Evolutionary conservation across 2,329 filamentous ascomycete genomes (phyloP).

Genomic region (Aureobasidium melanogenum): DNA sequence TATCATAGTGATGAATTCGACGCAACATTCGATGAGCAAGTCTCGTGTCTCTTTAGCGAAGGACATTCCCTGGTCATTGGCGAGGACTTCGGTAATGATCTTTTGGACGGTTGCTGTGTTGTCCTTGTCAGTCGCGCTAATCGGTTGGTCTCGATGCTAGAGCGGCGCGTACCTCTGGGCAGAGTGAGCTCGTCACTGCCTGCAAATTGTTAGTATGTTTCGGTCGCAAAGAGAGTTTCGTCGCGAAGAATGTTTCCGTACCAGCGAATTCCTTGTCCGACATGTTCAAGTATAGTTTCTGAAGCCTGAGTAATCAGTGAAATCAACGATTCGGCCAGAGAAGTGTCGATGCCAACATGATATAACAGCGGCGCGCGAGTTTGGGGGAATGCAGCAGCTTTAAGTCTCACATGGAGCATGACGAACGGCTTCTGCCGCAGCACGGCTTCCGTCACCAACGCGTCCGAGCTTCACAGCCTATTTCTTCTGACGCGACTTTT

Average conservation of each 20-base stretch:
- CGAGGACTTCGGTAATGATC: conserved; percentile 91
- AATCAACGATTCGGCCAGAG: conserved; percentile 11
- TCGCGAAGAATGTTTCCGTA: conserved; percentile 21
- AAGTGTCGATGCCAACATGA: conserved; percentile 1
- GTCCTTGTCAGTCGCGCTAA: neutral
- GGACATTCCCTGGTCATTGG: conserved; percentile 64
- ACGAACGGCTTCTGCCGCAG: neutral
- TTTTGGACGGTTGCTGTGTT: conserved; percentile 57
- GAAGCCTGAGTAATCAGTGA: neutral
- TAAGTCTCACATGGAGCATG: conserved; percentile 3
- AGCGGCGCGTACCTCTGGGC: conserved; percentile 40
- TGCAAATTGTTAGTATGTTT: conserved; percentile 20
- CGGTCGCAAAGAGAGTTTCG: conserved; percentile 2
- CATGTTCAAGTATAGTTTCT: conserved; percentile 28
- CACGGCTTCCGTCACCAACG: conserved; percentile 4
- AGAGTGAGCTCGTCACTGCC: conserved; percentile 52
- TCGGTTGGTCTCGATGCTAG: neutral
- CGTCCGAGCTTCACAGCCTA: conserved; percentile 10
- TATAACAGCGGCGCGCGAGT: neutral
- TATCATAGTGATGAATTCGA: conserved; percentile 97
- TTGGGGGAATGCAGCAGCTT: conserved; percentile 10
- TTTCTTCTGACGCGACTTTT: conserved; percentile 10
- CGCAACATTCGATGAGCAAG: conserved; percentile 93
- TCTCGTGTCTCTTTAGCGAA: conserved; percentile 95
- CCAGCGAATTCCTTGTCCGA: conserved; percentile 48